Percentiles rank a stretch among this genome's conserved stretches.
Evolutionary conservation across 1,284 basidiomycete species (phyloP).

Genomic region (Leucoagaricus sp.): DNA sequence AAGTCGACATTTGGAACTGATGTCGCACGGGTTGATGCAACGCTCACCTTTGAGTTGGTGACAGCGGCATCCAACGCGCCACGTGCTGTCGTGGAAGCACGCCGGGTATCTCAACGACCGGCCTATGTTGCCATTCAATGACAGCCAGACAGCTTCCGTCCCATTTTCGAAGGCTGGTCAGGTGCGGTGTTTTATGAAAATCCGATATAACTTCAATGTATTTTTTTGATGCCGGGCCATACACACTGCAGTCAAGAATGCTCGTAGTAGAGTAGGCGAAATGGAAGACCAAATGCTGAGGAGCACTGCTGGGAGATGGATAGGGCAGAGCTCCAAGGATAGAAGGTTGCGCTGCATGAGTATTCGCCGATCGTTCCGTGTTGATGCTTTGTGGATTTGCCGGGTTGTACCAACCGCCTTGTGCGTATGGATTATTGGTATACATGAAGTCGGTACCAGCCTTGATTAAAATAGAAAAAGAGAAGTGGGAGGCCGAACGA

Average conservation of each 20-base stretch:
- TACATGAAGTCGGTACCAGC: conserved; percentile 19
- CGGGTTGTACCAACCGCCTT: conserved; percentile 25
- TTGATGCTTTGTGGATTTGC: conserved; percentile 22
- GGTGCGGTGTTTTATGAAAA: conserved; percentile 30
- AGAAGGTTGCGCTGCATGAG: conserved; percentile 19
- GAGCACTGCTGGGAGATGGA: conserved; percentile 13
- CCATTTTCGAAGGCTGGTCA: conserved; percentile 45
- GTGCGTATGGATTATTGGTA: conserved; percentile 26
- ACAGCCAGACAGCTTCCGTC: conserved; percentile 46
- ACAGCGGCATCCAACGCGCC: conserved; percentile 49
- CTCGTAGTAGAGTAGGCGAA: conserved; percentile 46
- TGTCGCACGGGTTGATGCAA: neutral
- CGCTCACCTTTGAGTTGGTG: conserved; percentile 46
- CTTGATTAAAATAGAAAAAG: neutral
- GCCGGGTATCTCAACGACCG: conserved; percentile 47
- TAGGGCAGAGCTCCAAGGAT: conserved; percentile 29
- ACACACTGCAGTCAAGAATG: conserved; percentile 49
- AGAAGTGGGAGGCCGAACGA: neutral
- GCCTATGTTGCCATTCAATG: conserved; percentile 50
- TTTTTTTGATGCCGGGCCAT: conserved; percentile 42
- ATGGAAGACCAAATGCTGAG: conserved; percentile 41
- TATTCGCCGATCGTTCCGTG: conserved; percentile 6
- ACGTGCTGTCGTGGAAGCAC: conserved; percentile 38
- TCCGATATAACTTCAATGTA: conserved; percentile 42
- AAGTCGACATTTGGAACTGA: neutral